These are phyloP conservation scores for Aureobasidium sp. DNA, from an alignment of 2,329 filamentous ascomycete genomes.

Conservation along the genomic window DNA sequence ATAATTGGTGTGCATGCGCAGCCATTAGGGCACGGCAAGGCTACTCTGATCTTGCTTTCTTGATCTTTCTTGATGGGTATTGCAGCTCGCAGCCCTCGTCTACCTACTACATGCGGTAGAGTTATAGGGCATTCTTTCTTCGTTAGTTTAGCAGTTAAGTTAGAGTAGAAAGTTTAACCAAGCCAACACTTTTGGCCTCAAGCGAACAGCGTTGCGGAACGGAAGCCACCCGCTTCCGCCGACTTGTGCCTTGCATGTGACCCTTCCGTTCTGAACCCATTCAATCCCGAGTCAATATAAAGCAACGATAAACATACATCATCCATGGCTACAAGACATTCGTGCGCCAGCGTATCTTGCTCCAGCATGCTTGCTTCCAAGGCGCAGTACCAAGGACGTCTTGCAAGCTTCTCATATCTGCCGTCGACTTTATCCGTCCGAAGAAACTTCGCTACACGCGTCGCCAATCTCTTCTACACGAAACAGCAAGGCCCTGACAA, in stretches of 20 bases:
- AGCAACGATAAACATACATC: neutral
- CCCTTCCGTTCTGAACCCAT: neutral
- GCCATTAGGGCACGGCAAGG: neutral
- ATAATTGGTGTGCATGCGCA: neutral
- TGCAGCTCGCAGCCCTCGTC: neutral
- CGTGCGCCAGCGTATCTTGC: no score
- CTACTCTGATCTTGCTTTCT: neutral
- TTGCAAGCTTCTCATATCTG: neutral
- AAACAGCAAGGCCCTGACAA: neutral
- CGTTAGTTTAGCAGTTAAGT: constrained; percentile 2
- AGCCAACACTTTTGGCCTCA: neutral
- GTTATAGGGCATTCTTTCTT: neutral
- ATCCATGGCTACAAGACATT: neutral
- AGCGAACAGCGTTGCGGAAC: neutral
- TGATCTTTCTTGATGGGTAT: neutral
- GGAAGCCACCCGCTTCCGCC: neutral
- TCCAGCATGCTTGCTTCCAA: no score
- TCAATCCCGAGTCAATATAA: neutral
- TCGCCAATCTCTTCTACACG: neutral
- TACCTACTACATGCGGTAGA: neutral
- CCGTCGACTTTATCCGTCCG: no score
- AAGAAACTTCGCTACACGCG: neutral
- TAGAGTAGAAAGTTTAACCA: constrained; percentile 10
- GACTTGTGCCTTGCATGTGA: neutral
- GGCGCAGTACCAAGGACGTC: neutral